Percentiles rank a stretch among this genome's conserved stretches.
Evolutionary conservation across 164 flowering plant genomes (phyloP).

Genomic region (Macadamia integrifolia): DNA sequence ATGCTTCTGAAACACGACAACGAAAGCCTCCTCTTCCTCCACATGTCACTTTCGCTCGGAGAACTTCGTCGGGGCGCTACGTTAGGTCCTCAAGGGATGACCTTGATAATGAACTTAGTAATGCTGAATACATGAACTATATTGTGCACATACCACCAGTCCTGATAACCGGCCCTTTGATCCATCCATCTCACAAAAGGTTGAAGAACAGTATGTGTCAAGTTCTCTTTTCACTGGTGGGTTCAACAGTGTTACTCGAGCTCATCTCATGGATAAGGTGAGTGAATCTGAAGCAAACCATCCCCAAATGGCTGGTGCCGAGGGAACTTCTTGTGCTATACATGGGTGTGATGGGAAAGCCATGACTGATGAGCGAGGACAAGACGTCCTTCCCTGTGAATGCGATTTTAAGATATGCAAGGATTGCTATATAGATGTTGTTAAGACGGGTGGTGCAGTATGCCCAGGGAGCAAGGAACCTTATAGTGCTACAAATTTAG

Average conservation of each 20-base stretch:
- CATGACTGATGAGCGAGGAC: slow-evolving; percentile 57
- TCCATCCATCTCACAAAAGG: slow-evolving; percentile 39
- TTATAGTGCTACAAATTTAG: slow-evolving; percentile 36
- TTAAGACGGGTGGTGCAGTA: slow-evolving; percentile 39
- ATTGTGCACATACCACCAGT: slow-evolving; percentile 60
- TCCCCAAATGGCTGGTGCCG: slow-evolving; percentile 72
- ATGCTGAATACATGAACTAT: slow-evolving; percentile 38
- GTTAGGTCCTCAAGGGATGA: slow-evolving; percentile 50
- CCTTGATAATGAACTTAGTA: slow-evolving; percentile 47
- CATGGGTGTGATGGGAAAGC: slow-evolving; percentile 52
- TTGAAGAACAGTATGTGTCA: slow-evolving; percentile 67
- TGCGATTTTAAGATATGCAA: slow-evolving; percentile 58
- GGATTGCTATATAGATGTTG: slow-evolving; percentile 53
- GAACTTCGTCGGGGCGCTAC: slow-evolving; percentile 57
- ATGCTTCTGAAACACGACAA: slow-evolving; percentile 25
- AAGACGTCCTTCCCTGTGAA: slow-evolving; percentile 59
- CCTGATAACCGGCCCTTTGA: slow-evolving; percentile 65
- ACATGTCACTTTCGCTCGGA: slow-evolving; percentile 35
- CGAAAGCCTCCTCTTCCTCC: slow-evolving; percentile 16
- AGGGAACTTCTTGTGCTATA: slow-evolving; percentile 50
- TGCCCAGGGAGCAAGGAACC: slow-evolving; percentile 62
- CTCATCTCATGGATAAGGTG: slow-evolving; percentile 68
- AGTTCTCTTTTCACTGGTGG: slow-evolving; percentile 68
- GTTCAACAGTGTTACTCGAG: slow-evolving; percentile 48
- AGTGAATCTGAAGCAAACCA: slow-evolving; percentile 52